phyloP scores from a whole-genome alignment of 139 green algal genomes.

The Tetradesmus obliquus region DNA sequence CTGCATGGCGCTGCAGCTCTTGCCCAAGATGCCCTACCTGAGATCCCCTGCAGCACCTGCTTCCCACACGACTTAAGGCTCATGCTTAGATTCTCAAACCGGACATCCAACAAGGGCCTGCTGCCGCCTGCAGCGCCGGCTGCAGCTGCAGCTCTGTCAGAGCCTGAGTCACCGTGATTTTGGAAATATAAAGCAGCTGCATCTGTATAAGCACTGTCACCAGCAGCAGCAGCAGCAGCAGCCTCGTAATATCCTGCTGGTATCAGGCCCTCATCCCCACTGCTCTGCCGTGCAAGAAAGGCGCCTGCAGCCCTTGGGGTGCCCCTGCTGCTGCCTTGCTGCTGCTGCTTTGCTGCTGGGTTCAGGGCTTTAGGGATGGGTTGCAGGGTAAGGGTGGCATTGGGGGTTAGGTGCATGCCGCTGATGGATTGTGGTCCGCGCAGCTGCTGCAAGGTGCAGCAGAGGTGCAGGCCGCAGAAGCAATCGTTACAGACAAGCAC shows the following conservation, averaged over 20 bases:
- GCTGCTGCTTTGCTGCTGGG: not conserved
- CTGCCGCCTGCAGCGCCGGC: not conserved
- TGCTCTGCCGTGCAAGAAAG: not conserved
- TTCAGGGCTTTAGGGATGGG: not conserved
- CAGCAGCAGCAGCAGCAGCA: too few relatives aligned
- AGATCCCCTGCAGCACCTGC: conserved; percentile 54
- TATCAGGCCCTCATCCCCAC: not conserved
- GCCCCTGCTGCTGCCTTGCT: not conserved
- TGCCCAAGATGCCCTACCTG: not conserved
- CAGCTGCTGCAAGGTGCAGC: not conserved
- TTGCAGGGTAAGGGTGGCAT: not conserved
- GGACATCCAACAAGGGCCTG: conserved; percentile 46
- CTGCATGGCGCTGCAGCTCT: too few relatives aligned
- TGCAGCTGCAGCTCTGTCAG: not conserved
- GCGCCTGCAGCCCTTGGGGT: not conserved
- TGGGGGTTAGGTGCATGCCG: not conserved
- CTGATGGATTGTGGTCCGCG: not conserved
- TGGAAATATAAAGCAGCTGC: too few relatives aligned
- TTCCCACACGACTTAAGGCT: conserved; percentile 50
- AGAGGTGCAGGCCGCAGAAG: not conserved
- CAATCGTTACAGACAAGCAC: not conserved
- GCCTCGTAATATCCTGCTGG: not conserved
- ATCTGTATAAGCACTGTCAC: not conserved
- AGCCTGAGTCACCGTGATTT: too few relatives aligned
- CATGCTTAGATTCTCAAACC: conserved; percentile 63